phyloP scores from a whole-genome alignment of 208 protist species.

The Trypanosoma scelopori region DNA sequence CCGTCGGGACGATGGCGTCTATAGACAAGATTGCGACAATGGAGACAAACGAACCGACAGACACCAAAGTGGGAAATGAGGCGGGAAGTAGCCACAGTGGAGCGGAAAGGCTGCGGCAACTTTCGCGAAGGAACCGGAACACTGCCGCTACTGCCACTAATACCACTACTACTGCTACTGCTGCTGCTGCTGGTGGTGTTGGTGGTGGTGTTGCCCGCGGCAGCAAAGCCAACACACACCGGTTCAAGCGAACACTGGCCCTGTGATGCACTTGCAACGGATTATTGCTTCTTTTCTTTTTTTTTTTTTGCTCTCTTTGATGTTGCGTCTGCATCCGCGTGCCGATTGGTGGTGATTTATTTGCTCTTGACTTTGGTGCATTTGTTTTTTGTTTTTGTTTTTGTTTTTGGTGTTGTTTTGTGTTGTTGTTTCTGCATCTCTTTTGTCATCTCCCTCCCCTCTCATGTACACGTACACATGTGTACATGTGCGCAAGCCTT shows the following conservation, averaged over 20 bases:
- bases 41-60: not conserved
- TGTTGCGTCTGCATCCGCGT: not conserved
- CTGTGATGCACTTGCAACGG: not conserved
- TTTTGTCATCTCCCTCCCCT: slow-evolving; percentile 1
- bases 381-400: not conserved
- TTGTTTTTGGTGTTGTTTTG: not conserved
- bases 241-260: slow-evolving; percentile 17
- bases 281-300: not conserved
- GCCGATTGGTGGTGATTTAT: no score
- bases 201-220: not conserved
- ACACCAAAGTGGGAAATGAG: not conserved
- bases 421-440: not conserved
- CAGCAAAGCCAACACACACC: not conserved
- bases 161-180: slow-evolving; percentile 10
- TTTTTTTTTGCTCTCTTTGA: not conserved
- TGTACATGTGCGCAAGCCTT: not conserved
- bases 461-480: not conserved
- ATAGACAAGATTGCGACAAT: not conserved
- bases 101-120: slow-evolving; percentile 15
- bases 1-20: not conserved
- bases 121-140: slow-evolving; percentile 3
- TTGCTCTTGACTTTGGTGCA: not conserved
- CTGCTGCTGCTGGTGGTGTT: slow-evolving; percentile 9
- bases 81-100: not conserved
- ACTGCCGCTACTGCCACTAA: slow-evolving; percentile 11